Base-by-base conservation (phyloP, 352 stramenopile species). In the Saprolegnia diclina region DNA sequence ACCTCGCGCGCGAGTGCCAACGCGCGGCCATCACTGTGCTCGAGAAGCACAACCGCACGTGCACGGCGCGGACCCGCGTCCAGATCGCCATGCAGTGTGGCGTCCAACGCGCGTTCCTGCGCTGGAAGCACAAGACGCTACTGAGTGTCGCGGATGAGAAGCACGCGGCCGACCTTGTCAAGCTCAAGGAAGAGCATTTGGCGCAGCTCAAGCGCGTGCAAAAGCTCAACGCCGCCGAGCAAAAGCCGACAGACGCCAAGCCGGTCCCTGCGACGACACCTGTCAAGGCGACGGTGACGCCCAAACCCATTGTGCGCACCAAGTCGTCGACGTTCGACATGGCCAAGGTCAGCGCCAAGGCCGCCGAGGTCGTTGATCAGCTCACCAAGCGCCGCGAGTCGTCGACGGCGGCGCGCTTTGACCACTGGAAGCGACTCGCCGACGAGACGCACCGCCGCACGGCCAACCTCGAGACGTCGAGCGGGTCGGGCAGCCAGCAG, bases 91-190 rank as follows among this genome's bases (percentile, higher is more conserved):
- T 61, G 45, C 46, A 69, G 42, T 69, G 63, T 37, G 21, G 50
- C 26, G 63, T 69, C 13, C 63, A 69, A 38, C 63, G 63, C 13
- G 63, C 63, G n/a, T 69, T 69, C 46, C 38, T 69, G 6, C 45
- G 63, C 13, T 69, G 63, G 63, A 69, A 69, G 46, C 63, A 69
- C 63, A 69, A 69, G 44, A 9, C 46, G 19, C 42, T 52, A 9
- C 53, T 62, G 48, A 21, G 11, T 7, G 45, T 32, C 16, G 53
- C 35, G 11, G 61, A 62, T 19, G 46, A 59, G 18, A 56, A 45
- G 29, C 61, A 67, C 32, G 61, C 13, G 7, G 57, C 29, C 26
- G 35, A 52, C 9, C 1, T 65, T 13, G 37, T 56, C 22, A 0
- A 4, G 18, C 45, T 67, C 40, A 57, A 67, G 62, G 45, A 56